Conservation (phyloP, 192 early-diverging fungal genomes). For the Kappamyces sp. region DNA sequence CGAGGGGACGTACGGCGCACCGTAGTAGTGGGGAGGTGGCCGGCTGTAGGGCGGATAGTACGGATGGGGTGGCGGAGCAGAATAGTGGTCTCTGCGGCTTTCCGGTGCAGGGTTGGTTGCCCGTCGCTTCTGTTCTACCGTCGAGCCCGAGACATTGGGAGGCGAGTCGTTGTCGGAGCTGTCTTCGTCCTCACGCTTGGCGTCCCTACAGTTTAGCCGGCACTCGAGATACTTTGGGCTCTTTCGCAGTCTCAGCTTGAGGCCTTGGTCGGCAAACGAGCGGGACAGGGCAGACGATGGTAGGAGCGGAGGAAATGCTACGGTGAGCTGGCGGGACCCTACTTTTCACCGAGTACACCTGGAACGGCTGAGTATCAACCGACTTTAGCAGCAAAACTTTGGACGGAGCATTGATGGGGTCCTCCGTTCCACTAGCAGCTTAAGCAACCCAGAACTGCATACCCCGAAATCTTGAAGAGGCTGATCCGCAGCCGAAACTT, state of each 20-base stretch:
- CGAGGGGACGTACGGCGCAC: no score
- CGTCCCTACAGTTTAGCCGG: no score
- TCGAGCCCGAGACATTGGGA: no score
- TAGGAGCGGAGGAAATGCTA: background rate
- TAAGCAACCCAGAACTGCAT: conserved; percentile 16
- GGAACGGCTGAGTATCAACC: conserved; percentile 3
- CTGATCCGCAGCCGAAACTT: conserved; percentile 23
- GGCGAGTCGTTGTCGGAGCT: background rate
- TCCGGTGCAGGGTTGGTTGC: no score
- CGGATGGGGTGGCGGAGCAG: no score
- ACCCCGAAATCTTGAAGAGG: conserved; percentile 9
- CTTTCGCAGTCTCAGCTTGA: conserved; percentile 2
- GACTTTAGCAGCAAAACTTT: conserved; percentile 5
- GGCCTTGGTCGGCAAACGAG: conserved; percentile 16
- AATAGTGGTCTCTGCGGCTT: no score
- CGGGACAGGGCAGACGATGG: background rate
- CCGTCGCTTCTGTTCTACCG: no score
- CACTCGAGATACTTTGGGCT: background rate
- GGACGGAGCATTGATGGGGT: background rate
- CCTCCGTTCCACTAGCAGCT: background rate
- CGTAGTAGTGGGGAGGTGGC: no score
- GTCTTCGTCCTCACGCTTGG: background rate
- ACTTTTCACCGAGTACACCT: conserved; percentile 8
- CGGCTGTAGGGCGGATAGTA: no score
- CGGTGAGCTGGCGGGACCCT: conserved; percentile 1